Base-by-base conservation (phyloP, 2,329 filamentous ascomycete genomes). In the Ascomycota sp. region DNA sequence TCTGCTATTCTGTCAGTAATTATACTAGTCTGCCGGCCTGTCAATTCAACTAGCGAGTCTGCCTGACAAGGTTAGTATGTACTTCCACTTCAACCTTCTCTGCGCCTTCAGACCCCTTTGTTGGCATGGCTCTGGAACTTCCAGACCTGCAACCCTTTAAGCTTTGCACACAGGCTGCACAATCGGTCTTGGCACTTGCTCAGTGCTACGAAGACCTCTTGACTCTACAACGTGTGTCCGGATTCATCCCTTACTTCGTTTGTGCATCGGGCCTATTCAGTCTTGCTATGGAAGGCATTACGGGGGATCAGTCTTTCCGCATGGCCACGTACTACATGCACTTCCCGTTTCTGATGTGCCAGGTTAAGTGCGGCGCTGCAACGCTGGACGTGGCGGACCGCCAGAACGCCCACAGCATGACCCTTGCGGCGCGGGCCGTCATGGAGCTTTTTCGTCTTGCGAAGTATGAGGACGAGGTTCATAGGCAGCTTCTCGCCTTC, bases 341-440 rank as follows among this genome's bases (percentile, higher is more conserved):
- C 43, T 62, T 66, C 36, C 57, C 57, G 3, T 65, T 63, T 36
- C 43, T 65, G 0, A 53, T 53, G 0, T 59, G 51, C 39, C 55
- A 65, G 39, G 56, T 62, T 1, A 61, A 62, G 40, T 59, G 51
- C 34, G 49, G 55, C 26, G 40, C 43, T 20, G 43, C 36, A 19
- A 45, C 38, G 1, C 52, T 58, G 5, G 43, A 54, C 29, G 31
- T 52, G 9, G 51, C 52, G 3, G 50, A 56, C 33, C 43, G 49
- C 29, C 47, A 56, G 40, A 56, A 57, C 40, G 48, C 47, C 26
- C 47, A 57, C 23, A 57, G 48, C 37, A 54, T 52, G 47, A 51
- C 48, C 4, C 32, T 58, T 12, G 55, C 55, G 1, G 46, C 51
- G 26, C 46, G 52, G 30, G 55, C 33, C 17, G 35, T 55, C 38